phyloP scores from a whole-genome alignment of 768 basidiomycete species.

The Rhodosporidiobolus odoratus region DNA sequence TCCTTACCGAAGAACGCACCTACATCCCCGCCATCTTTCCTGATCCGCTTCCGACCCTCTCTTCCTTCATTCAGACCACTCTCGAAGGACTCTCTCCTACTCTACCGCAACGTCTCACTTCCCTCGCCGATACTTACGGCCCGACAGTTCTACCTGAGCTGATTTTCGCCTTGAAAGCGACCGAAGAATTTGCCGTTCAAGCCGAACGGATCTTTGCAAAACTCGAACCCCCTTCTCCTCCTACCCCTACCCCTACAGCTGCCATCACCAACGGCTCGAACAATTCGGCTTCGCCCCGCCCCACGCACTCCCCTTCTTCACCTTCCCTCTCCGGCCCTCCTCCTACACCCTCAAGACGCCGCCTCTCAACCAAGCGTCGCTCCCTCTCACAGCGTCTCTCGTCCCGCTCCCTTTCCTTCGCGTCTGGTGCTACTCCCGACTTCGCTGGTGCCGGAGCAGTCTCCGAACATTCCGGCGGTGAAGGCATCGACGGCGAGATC shows the following conservation, averaged over 20 bases:
- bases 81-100: constrained; percentile 75
- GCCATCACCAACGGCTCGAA: background rate
- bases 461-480: constrained; percentile 8
- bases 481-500: background rate
- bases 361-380: constrained; percentile 43
- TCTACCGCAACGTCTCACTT: constrained; percentile 68
- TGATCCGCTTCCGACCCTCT: constrained; percentile 68
- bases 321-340: constrained; percentile 16
- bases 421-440: constrained; percentile 15
- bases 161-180: constrained; percentile 64
- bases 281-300: constrained; percentile 2
- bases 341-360: constrained; percentile 26
- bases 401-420: constrained; percentile 36
- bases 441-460: constrained; percentile 5
- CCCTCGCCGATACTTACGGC: constrained; percentile 63
- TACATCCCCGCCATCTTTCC: constrained; percentile 75
- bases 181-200: constrained; percentile 73
- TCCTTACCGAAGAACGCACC: constrained; percentile 54
- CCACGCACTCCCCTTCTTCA: background rate
- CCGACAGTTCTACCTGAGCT: constrained; percentile 62
- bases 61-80: constrained; percentile 74
- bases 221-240: constrained; percentile 19
- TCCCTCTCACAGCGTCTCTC: constrained; percentile 45
- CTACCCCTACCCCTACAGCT: background rate
- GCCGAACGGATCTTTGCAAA: constrained; percentile 75